Base-by-base conservation (phyloP, 495 filamentous ascomycete genomes). In the Aspergillus nidulans region DNA sequence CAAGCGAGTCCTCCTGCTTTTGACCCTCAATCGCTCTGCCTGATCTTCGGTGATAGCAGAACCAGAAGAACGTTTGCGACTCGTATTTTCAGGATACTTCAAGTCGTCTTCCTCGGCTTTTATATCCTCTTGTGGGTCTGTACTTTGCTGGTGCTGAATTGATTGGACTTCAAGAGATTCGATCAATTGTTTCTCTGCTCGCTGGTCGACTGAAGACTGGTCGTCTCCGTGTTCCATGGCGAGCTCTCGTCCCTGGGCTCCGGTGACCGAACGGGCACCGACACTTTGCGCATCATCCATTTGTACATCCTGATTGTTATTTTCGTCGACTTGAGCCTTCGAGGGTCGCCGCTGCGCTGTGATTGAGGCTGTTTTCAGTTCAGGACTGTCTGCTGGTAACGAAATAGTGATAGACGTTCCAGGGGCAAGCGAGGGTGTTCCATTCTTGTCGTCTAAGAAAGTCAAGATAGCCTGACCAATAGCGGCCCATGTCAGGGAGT, bases 1-100 rank as follows among this genome's bases (percentile, higher is more conserved):
- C 24, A 89, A 85, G 56, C 89, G 81, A 24, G 89, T 90, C 44
- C 92, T 81, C 63, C 92, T 92, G 71, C 90, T 95, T 62, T 90
- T 83, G 61, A 86, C 82, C 42, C 88, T 79, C 4, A 85, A 81
- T 8, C 78, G 81, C 55, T 87, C 77, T 30, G 65, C 66, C 20
- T 72, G 58, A 15, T 84, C 82, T 8, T 77, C 74, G 38, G 77
- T 68, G 13, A 76, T 76, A 26, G 71, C 74, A 8, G 75, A 74
- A 41, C 76, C 73, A 28, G 75, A 78, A 18, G 79, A 81, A 57
- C 79, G 61, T 62, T 82, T 82, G 10, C 77, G 74, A 24, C 62
- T 40, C 9, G 57, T 49, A 21, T 42, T 49, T n/a, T 52, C 56
- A 5, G 68, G 59, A 25, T 65, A 68, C 48, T 66, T 75, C 2